Evolutionary conservation across 2,329 filamentous ascomycete species (phyloP).

Genomic region (Penicillium sumatraense): DNA sequence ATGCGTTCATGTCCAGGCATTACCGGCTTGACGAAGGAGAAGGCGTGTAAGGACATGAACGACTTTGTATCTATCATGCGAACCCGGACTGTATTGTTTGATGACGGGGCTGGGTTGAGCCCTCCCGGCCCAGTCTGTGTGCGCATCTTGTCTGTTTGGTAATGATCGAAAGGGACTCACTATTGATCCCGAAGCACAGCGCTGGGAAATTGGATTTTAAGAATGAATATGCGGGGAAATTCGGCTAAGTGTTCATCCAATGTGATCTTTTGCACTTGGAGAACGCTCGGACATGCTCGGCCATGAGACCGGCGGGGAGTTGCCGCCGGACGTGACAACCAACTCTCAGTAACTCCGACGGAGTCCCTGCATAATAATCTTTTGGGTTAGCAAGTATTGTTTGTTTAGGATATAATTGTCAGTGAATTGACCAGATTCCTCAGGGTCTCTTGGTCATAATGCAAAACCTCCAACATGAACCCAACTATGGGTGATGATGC

Average conservation of each 20-base stretch:
- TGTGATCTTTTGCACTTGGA: not conserved
- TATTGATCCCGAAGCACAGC: not conserved
- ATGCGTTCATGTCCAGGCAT: slow-evolving; percentile 18
- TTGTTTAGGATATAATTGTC: not conserved
- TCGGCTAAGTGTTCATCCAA: not conserved
- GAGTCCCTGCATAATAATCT: not conserved
- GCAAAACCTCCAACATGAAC: not conserved
- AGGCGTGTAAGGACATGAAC: not conserved
- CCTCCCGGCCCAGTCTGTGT: not conserved
- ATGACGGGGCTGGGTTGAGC: not conserved
- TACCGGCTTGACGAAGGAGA: not conserved
- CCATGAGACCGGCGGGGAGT: not conserved
- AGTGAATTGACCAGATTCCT: not conserved
- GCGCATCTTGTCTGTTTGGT: not conserved
- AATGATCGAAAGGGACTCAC: too few relatives aligned
- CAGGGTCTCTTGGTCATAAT: not conserved
- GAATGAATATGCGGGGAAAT: not conserved
- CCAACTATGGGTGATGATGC: not conserved
- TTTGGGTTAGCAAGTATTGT: not conserved
- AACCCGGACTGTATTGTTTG: not conserved
- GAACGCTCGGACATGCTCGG: not conserved
- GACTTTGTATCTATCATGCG: not conserved
- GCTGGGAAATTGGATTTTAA: not conserved
- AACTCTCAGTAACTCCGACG: not conserved
- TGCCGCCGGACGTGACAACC: not conserved